phyloP scores from a whole-genome alignment of 2,329 filamentous ascomycete genomes.

The Trichoderma brevicompactum region DNA sequence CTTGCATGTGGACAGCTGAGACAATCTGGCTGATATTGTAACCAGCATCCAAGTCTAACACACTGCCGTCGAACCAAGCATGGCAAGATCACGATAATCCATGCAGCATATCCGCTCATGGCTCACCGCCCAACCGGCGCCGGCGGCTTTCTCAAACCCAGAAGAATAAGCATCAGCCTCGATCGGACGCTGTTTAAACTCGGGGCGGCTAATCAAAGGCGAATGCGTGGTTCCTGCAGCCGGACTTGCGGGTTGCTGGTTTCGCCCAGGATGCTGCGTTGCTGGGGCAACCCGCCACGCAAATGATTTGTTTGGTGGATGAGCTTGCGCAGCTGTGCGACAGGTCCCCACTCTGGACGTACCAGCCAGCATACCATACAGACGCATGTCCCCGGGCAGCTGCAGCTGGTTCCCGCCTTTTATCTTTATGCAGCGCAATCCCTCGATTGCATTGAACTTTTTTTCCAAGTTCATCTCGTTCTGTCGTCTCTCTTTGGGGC shows the following conservation, averaged over 20 bases:
- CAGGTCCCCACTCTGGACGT: conserved; percentile 11
- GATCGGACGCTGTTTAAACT: not conserved
- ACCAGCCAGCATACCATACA: conserved; percentile 9
- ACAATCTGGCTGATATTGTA: too few relatives aligned
- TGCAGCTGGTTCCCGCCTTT: conserved; percentile 17
- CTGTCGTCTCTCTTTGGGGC: not conserved
- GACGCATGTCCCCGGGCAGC: conserved; percentile 15
- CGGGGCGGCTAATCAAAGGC: conserved; percentile 12
- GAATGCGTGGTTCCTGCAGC: conserved; percentile 25
- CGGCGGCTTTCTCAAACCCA: not conserved
- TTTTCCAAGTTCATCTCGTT: not conserved
- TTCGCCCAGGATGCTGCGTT: conserved; percentile 16
- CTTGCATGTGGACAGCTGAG: not conserved
- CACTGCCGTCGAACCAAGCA: too few relatives aligned
- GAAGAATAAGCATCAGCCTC: conserved; percentile 26
- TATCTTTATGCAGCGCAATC: conserved; percentile 23
- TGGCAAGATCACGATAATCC: not conserved
- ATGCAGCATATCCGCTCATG: conserved; percentile 33
- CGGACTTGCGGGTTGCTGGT: conserved; percentile 8
- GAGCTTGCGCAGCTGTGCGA: conserved; percentile 19
- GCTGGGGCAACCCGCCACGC: conserved; percentile 28
- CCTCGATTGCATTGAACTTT: conserved; percentile 1
- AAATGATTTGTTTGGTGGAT: conserved; percentile 24
- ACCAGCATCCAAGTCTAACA: too few relatives aligned
- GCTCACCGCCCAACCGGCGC: not conserved